Evolutionary conservation across 2,329 filamentous ascomycete species (phyloP).

Genomic region (Monosporascus sp.): DNA sequence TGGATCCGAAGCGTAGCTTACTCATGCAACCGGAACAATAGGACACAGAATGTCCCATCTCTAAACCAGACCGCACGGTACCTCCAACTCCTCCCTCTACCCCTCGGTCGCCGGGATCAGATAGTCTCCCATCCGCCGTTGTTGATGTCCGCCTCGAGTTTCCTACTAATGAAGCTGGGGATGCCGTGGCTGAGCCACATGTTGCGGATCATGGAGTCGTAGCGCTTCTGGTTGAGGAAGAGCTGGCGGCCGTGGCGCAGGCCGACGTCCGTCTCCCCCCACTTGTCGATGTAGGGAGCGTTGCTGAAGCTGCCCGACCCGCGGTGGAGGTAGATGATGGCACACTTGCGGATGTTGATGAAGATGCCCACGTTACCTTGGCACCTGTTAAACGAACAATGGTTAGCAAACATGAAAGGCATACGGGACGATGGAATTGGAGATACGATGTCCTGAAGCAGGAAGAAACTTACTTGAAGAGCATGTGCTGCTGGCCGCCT

Average conservation of each 20-base stretch:
- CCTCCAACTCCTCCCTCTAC: not conserved
- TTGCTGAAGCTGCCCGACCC: constrained; percentile 76
- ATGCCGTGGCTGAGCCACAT: constrained; percentile 84
- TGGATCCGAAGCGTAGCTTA: too few species aligned
- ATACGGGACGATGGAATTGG: not conserved
- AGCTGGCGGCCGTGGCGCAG: constrained; percentile 82
- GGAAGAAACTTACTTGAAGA: constrained; percentile 55
- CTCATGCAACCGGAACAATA: too few species aligned
- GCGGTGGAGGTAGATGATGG: constrained; percentile 79
- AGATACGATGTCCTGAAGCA: not conserved
- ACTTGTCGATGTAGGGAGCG: constrained; percentile 91
- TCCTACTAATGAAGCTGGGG: constrained; percentile 82
- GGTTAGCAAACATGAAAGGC: constrained; percentile 14
- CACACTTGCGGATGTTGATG: constrained; percentile 95
- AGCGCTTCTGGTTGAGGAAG: constrained; percentile 88
- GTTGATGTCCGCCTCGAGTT: constrained; percentile 91
- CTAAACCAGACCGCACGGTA: too few species aligned
- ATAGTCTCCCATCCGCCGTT: constrained; percentile 96
- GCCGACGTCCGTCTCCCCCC: constrained; percentile 92
- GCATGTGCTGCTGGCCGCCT: constrained; percentile 86
- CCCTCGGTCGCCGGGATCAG: constrained; percentile 22
- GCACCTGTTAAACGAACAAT: constrained; percentile 51
- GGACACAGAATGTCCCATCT: too few species aligned
- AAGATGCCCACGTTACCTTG: constrained; percentile 88
- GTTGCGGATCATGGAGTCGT: constrained; percentile 79